phyloP scores from a whole-genome alignment of 1,284 basidiomycete genomes.

The Austropuccinia psidii region DNA sequence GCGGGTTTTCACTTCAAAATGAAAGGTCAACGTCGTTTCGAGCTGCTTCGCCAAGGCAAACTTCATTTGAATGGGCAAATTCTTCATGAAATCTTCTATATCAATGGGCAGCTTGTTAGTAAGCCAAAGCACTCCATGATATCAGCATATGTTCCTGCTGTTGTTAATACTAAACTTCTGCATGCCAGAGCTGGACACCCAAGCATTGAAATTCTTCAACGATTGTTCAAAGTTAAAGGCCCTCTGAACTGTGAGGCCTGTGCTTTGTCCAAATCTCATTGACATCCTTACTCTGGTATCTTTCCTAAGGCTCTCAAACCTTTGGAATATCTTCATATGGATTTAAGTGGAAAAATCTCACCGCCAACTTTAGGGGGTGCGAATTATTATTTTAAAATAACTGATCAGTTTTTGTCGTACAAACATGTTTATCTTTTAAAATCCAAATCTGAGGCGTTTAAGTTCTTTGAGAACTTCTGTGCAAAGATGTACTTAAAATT shows the following conservation, averaged over 20 bases:
- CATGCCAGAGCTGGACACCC: neutral
- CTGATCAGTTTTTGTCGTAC: neutral
- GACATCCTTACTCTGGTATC: neutral
- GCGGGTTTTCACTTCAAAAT: too few species aligned
- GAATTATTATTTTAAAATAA: neutral
- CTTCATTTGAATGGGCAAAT: too few species aligned
- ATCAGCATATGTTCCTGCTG: too few species aligned
- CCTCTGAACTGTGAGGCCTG: neutral
- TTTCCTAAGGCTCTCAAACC: neutral
- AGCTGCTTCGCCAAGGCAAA: too few species aligned
- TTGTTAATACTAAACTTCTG: too few species aligned
- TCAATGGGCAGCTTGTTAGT: neutral
- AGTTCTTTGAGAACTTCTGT: neutral
- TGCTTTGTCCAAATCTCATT: neutral
- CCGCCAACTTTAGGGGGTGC: neutral
- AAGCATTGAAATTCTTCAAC: neutral
- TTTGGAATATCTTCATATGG: neutral
- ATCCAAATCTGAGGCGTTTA: neutral
- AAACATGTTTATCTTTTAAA: constrained; percentile 9
- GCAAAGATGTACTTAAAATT: too few species aligned
- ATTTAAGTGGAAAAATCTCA: neutral
- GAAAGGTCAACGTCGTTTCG: too few species aligned
- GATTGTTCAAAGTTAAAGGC: neutral
- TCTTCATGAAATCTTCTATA: neutral
- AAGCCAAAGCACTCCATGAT: too few species aligned